Percentiles rank a stretch among this genome's conserved stretches.
Evolutionary conservation across 306 rosid genomes (phyloP).

Genomic region (Corylus avellana): DNA sequence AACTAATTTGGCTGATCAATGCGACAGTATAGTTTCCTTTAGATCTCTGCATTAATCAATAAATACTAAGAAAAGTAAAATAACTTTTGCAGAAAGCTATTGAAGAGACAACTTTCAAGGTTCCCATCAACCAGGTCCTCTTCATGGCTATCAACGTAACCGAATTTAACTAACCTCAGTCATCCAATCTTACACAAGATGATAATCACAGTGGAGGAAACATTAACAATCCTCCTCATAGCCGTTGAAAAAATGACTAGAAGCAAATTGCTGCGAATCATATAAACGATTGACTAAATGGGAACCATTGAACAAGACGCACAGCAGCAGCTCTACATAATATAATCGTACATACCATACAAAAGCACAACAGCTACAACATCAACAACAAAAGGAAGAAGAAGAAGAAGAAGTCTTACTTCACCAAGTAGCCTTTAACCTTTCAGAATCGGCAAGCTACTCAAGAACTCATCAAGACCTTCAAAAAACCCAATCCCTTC

Average conservation of each 20-base stretch:
- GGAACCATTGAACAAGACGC: slow-evolving; percentile 25
- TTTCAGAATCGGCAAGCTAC: slow-evolving; percentile 88
- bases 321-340: slow-evolving; percentile 10
- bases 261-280: slow-evolving; percentile 13
- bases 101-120: background rate
- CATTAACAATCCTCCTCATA: background rate
- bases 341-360: slow-evolving; percentile 18
- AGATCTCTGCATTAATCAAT: no score
- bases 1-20: no score
- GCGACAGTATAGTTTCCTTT: no score
- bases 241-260: slow-evolving; percentile 2
- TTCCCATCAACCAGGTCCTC: slow-evolving; percentile 9
- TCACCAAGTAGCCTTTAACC: slow-evolving; percentile 67
- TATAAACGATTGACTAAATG: slow-evolving; percentile 3
- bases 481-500: slow-evolving; percentile 90
- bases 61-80: background rate
- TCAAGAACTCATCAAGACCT: slow-evolving; percentile 94
- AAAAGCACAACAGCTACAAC: slow-evolving; percentile 17
- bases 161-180: background rate
- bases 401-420: slow-evolving; percentile 26
- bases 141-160: background rate
- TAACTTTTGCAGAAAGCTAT: background rate
- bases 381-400: slow-evolving; percentile 35
- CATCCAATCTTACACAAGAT: slow-evolving; percentile 1
- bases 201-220: slow-evolving; percentile 14